These are phyloP conservation scores for Biscutella laevigata DNA, from an alignment of 441 rosid species.

Conservation along the genomic window DNA sequence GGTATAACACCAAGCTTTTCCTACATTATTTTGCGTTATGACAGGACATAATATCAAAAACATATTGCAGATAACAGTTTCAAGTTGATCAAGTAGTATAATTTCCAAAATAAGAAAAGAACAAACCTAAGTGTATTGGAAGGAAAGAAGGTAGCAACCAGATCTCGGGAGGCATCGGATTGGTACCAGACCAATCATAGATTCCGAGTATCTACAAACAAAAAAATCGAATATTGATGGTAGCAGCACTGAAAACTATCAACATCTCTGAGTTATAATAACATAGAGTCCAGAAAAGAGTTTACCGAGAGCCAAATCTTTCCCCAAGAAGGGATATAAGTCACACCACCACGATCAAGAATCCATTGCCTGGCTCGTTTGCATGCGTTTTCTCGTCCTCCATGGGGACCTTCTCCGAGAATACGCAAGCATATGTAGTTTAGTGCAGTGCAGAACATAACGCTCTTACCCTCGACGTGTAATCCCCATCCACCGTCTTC, in stretches of 20 bases:
- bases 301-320: constrained; percentile 29
- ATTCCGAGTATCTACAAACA: constrained; percentile 50
- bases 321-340: constrained; percentile 38
- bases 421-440: constrained; percentile 53
- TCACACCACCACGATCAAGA: constrained; percentile 49
- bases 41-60: not conserved
- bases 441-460: constrained; percentile 50
- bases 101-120: not conserved
- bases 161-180: constrained; percentile 69
- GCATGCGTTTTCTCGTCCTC: constrained; percentile 34
- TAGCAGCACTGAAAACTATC: not conserved
- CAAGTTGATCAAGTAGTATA: not conserved
- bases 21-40: constrained; percentile 16
- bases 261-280: not conserved
- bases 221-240: not conserved
- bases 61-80: not conserved
- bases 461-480: constrained; percentile 57
- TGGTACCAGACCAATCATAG: constrained; percentile 70
- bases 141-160: constrained; percentile 47
- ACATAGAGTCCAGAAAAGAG: not conserved
- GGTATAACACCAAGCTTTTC: constrained; percentile 38
- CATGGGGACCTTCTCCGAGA: constrained; percentile 45
- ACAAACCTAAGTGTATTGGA: constrained; percentile 52
- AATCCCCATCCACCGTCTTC: constrained; percentile 87
- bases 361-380: constrained; percentile 51